A percentile compares a stretch with the other conserved stretches of the same genome.
These are phyloP conservation scores for Ogataea trehaloabstinens DNA, from an alignment of 805 yeast genomes.

Conservation along the genomic window DNA sequence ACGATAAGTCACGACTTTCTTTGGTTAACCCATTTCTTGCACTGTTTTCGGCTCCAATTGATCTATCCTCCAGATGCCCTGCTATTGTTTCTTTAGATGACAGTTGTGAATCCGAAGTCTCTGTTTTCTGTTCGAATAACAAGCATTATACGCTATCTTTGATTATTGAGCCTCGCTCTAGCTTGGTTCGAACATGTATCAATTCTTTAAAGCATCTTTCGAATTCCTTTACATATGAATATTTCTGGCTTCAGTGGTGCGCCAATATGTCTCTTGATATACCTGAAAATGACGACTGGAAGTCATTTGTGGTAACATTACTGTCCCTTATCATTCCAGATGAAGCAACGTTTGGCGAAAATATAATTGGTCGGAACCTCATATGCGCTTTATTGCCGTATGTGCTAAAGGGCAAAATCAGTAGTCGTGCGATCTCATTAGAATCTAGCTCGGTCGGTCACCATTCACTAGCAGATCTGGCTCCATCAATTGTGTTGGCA, in stretches of 20 bases:
- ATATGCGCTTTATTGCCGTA: slow-evolving; percentile 26
- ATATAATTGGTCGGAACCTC: slow-evolving; percentile 15
- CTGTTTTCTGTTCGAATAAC: slow-evolving; percentile 19
- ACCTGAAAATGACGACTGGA: slow-evolving; percentile 53
- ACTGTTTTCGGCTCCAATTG: slow-evolving; percentile 37
- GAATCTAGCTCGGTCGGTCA: slow-evolving; percentile 17
- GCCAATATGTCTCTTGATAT: slow-evolving; percentile 43
- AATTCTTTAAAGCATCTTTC: slow-evolving; percentile 49
- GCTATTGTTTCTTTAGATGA: slow-evolving; percentile 22
- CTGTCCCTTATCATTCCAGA: slow-evolving; percentile 51
- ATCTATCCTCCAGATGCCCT: slow-evolving; percentile 23
- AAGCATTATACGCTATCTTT: slow-evolving; percentile 34
- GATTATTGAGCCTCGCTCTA: slow-evolving; percentile 43
- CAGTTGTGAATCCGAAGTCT: slow-evolving; percentile 23
- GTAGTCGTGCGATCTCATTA: slow-evolving; percentile 11
- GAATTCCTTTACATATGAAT: slow-evolving; percentile 56
- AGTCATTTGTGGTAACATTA: slow-evolving; percentile 51
- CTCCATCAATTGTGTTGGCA: slow-evolving; percentile 63
- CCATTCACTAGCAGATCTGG: slow-evolving; percentile 48
- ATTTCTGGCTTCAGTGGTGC: slow-evolving; percentile 64
- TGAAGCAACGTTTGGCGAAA: slow-evolving; percentile 25
- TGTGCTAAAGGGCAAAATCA: slow-evolving; percentile 19
- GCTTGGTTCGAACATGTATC: slow-evolving; percentile 45
- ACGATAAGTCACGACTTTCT: slow-evolving; percentile 33
- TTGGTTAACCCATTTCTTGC: slow-evolving; percentile 60